Evolutionary conservation across 768 basidiomycete species (phyloP), one percentile per base, ranked within the genome.

Genomic region (Russula compacta): DNA sequence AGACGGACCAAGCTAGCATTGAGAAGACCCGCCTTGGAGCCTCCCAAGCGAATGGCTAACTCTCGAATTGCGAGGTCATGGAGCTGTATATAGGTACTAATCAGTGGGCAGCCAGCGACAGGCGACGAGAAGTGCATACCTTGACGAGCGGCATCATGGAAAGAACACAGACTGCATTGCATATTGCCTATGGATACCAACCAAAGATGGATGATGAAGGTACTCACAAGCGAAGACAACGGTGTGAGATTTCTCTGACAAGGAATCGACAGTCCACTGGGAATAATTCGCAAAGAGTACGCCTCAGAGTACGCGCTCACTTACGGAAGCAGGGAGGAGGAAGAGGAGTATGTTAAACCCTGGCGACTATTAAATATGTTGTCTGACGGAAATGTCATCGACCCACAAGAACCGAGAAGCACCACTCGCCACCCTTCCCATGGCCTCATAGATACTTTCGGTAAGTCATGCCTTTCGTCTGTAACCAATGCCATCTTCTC

Each of bases 141-240:
- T 87, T 85, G 53, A 91, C 89, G 33, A 92, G 78, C 4, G 91
- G 92, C 32, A 92, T 80, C 71, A 93, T 81, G 10, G 86, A 80
- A 32, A 89, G 72, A 64, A 85, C 77, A 61, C 80, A 86, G 56
- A 83, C 86, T 89, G 63, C 47, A 14, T 42, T 11, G 17, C 19
- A 54, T 59, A 39, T 49, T 1, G 49, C 50, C 47, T 3, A 44
- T 49, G 36, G 24, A 33, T 29, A 4, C 44, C 49, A 39, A 50
- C 1, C 40, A 44, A 42, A 38, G 33, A 12, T 19, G 46, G 38
- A 14, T 29, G 19, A 24, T 33, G 48, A 49, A 7, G 5, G 24
- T 14, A 70, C 84, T 70, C 64, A 87, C 89, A 79, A 39, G 80
- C 71, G 67, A 90, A 90, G 24, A 84, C 77, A 21, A 87, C 68